Base-by-base conservation (phyloP, 176 grass and related monocot genomes). In the Pontederia crassipes region DNA sequence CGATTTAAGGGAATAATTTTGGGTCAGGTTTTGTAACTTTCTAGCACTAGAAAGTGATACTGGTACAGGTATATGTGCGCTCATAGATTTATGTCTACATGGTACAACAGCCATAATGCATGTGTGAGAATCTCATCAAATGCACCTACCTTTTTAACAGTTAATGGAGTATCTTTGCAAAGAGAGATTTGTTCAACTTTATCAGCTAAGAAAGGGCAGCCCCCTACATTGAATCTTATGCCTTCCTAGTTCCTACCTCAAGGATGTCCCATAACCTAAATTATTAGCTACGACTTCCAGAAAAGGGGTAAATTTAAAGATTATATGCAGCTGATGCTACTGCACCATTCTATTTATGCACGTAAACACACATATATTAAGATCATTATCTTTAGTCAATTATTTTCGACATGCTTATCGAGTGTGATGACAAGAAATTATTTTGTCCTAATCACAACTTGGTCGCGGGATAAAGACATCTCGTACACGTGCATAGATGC, bases 101-200 rank as follows among this genome's bases (percentile, higher is more conserved):
- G 32, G 32, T 40, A 40, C 32, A 40, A 40, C 32, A 40, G 32
- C 32, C 32, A 40, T 40, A 40, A 40, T 1, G 51, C 14, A 16
- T 54, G 51, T 54, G 51, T n/a, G 51, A 54, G 51, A 54, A 54
- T 54, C 51, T 54, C 51, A 54, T 17, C 51, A 54, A 54, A 54
- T 15, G 12, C 14, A 16, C 4, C 51, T 17, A 15, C 51, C 12
- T 16, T 54, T 54, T 54, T 54, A 16, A 14, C n/a, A 16, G 51
- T 12, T 17, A 54, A 54, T 17, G 51, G 51, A 54, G 51, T 54
- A 54, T 12, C 51, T 54, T 54, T 54, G 12, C 51, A 54, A 54
- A 54, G 51, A 2, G 4, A 16, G 51, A 54, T 54, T 54, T 54
- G 14, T 16, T 12, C 51, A 15, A 16, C 51, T 54, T 54, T 54